These are phyloP conservation scores for Annulohypoxylon stygium DNA, from an alignment of 495 filamentous ascomycete genomes.

Conservation along the genomic window DNA sequence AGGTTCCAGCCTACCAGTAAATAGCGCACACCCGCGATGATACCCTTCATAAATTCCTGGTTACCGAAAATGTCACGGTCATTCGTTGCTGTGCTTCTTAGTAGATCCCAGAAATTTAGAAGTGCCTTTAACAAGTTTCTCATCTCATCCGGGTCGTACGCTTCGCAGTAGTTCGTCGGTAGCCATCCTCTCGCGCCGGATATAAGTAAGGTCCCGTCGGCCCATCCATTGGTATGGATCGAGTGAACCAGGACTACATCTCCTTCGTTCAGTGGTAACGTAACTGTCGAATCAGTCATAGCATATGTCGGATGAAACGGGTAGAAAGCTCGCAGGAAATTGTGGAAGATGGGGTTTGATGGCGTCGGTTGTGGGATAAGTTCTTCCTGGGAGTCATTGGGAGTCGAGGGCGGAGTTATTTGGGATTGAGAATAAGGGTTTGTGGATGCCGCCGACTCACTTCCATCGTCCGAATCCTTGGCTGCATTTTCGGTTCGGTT, in stretches of 20 bases:
- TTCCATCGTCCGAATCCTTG: constrained; percentile 55
- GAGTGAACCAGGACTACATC: constrained; percentile 96
- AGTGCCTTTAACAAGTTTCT: constrained; percentile 86
- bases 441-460: constrained; percentile 53
- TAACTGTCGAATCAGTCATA: constrained; percentile 80
- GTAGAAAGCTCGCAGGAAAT: constrained; percentile 96
- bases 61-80: constrained; percentile 80
- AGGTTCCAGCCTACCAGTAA: constrained; percentile 75
- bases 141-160: constrained; percentile 90
- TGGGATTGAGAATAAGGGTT: constrained; percentile 64
- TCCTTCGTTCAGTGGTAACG: constrained; percentile 86
- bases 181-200: constrained; percentile 94
- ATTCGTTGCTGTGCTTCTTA: constrained; percentile 74
- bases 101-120: constrained; percentile 92
- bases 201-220: constrained; percentile 93
- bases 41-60: constrained; percentile 89
- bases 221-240: constrained; percentile 98
- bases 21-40: constrained; percentile 92
- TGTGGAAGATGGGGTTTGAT: constrained; percentile 80
- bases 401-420: constrained; percentile 81
- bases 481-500: constrained; percentile 63
- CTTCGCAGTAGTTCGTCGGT: constrained; percentile 97
- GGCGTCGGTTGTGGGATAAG: constrained; percentile 62
- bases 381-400: constrained; percentile 71
- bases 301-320: constrained; percentile 85